Base-by-base conservation (phyloP, 805 yeast genomes). In the Wickerhamiella spandovensis region DNA sequence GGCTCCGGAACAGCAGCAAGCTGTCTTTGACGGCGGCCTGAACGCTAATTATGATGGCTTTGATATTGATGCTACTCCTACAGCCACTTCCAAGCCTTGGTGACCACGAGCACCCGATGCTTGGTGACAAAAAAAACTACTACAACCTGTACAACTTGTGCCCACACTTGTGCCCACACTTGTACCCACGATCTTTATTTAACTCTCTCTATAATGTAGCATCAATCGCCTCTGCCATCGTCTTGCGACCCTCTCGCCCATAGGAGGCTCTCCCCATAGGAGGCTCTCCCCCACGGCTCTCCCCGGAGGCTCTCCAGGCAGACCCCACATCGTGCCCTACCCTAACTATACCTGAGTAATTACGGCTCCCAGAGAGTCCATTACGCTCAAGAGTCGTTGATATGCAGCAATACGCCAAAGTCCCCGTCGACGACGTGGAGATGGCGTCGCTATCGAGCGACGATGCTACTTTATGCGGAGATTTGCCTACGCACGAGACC, bases 11-110 rank as follows among this genome's bases (percentile, higher is more conserved):
- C 45, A 45, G 3, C 25, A 13, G 5, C 9, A 18, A 3, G 24
- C 18, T 4, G 20, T 9, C 18, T 35, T 35, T 35, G 39, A 35
- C 20, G 17, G 15, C 20, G 21, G 20, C 13, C 15, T 35, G 41
- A 39, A 15, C 17, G 17, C 47, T 10, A 15, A 20, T 15, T 47
- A 18, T n/a, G 17, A 42, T 17, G 37, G 18, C 24, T 42, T 17
- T 23, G 50, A 47, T 15, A 24, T 41, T 5, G 50, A 47, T 13
- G 46, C 50, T 2, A 47, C 50, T 8, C 50, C 50, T 21, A 42
- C 43, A 7, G 46, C 44, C 20, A 39, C 42, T n/a, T 18, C 49
- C 8, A 39, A 47, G 30, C 44, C 44, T 6, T 47, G 38, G 38
- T 47, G 28, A 35, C 3, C 39, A 3, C n/a, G n/a, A n/a, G n/a